A percentile compares a stretch with the other conserved stretches of the same genome.
Evolutionary conservation across 2,329 filamentous ascomycete genomes (phyloP).

Genomic region (Zalaria obscura): DNA sequence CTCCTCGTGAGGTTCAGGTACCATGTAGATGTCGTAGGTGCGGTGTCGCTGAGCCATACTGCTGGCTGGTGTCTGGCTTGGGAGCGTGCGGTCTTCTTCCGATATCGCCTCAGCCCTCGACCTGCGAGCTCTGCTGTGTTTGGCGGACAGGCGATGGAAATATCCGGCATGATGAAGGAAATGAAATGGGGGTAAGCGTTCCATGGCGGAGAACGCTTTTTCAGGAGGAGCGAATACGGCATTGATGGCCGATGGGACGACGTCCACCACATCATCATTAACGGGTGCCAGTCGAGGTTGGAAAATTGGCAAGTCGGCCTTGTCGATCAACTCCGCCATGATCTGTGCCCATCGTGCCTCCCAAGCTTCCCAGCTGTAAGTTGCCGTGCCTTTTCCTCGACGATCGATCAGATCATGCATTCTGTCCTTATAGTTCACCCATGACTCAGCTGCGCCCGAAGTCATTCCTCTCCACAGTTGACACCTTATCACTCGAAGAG

Average conservation of each 20-base stretch:
- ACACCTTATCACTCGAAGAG: conserved; percentile 69
- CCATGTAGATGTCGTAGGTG: conserved; percentile 47
- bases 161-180: conserved; percentile 48
- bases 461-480: conserved; percentile 66
- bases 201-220: conserved; percentile 32
- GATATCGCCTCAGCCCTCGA: conserved; percentile 40
- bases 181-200: conserved; percentile 43
- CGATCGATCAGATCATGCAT: conserved; percentile 68
- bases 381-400: conserved; percentile 69
- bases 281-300: conserved; percentile 7
- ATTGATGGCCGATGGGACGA: too few relatives aligned
- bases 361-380: conserved; percentile 93
- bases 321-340: conserved; percentile 46
- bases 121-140: conserved; percentile 36
- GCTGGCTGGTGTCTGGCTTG: conserved; percentile 40
- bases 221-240: conserved; percentile 34
- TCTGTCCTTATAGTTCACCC: conserved; percentile 62
- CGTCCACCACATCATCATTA: background rate
- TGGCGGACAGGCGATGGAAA: conserved; percentile 41
- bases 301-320: conserved; percentile 35
- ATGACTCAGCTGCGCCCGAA: conserved; percentile 66
- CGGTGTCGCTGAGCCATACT: conserved; percentile 38
- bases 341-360: conserved; percentile 57
- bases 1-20: conserved; percentile 44
- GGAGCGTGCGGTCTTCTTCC: conserved; percentile 42